Evolutionary conservation across 768 basidiomycete species (phyloP).

Genomic region (Auricularia sp.): DNA sequence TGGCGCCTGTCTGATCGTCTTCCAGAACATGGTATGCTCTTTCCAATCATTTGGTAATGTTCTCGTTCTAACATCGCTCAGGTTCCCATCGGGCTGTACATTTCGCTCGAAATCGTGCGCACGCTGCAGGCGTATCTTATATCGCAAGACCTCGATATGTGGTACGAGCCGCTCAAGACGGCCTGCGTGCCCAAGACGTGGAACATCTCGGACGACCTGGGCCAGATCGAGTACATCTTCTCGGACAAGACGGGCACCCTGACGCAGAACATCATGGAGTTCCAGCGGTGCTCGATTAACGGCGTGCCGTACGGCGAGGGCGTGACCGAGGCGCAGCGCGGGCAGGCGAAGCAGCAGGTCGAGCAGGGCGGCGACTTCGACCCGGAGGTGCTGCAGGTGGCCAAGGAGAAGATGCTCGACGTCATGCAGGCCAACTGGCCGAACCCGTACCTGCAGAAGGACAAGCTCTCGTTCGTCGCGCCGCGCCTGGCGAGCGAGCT

Average conservation of each 20-base stretch:
- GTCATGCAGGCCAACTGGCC: conserved; percentile 69
- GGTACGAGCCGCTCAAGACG: conserved; percentile 77
- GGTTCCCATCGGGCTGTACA: conserved; percentile 87
- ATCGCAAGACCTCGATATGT: conserved; percentile 93
- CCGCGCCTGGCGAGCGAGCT: conserved; percentile 77
- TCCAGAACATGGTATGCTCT: conserved; percentile 71
- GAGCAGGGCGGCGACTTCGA: conserved; percentile 52
- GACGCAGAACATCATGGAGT: conserved; percentile 98
- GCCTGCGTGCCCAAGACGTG: conserved; percentile 93
- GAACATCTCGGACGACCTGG: conserved; percentile 97
- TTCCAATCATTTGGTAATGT: neutral
- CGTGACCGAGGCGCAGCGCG: conserved; percentile 88
- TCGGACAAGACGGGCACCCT: conserved; percentile 96
- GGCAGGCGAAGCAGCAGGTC: conserved; percentile 52
- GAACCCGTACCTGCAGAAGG: conserved; percentile 73
- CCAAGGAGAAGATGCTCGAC: conserved; percentile 69
- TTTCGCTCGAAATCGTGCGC: conserved; percentile 96
- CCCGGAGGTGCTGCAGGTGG: conserved; percentile 54
- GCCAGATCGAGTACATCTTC: conserved; percentile 93
- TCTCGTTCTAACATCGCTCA: neutral
- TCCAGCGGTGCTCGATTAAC: conserved; percentile 85
- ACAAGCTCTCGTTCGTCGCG: conserved; percentile 80
- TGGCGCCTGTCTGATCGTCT: conserved; percentile 85
- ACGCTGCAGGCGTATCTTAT: conserved; percentile 97
- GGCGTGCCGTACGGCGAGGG: conserved; percentile 88